Conservation (phyloP, 1,284 basidiomycete genomes). For the Fomitopsis pinicola region DNA sequence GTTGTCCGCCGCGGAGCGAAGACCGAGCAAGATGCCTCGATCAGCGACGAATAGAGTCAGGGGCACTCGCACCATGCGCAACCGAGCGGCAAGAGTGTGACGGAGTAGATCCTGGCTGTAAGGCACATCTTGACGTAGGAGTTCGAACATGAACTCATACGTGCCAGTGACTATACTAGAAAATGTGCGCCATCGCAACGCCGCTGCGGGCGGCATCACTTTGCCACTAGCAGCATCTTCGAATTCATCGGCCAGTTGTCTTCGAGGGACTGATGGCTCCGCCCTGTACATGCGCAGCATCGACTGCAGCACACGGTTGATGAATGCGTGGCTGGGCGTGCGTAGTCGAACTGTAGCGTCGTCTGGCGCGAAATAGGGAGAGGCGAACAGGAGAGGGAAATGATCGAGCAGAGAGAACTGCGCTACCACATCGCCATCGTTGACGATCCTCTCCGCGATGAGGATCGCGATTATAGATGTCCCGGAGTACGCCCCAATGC, state of each 20-base stretch:
- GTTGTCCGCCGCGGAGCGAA: too few species aligned
- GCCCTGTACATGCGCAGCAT: not conserved
- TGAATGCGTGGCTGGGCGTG: not conserved
- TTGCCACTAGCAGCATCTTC: not conserved
- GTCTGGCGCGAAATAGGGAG: not conserved
- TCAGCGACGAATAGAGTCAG: too few species aligned
- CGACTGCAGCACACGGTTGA: not conserved
- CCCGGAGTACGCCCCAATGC: constrained; percentile 1
- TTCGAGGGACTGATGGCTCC: not conserved
- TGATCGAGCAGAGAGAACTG: constrained; percentile 1
- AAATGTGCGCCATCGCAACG: not conserved
- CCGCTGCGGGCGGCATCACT: not conserved
- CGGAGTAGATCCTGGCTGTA: too few species aligned
- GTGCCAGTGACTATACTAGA: not conserved
- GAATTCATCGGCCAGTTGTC: not conserved
- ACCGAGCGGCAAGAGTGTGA: too few species aligned
- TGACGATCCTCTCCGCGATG: not conserved
- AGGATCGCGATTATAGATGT: not conserved
- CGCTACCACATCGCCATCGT: not conserved
- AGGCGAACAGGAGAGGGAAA: not conserved
- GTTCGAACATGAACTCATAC: constrained; percentile 6
- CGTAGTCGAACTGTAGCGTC: not conserved
- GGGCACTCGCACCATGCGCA: too few species aligned
- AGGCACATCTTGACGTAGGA: not conserved
- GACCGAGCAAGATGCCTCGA: too few species aligned